These are phyloP conservation scores for Trametes cubensis DNA, from an alignment of 768 basidiomycete genomes.

Conservation along the genomic window DNA sequence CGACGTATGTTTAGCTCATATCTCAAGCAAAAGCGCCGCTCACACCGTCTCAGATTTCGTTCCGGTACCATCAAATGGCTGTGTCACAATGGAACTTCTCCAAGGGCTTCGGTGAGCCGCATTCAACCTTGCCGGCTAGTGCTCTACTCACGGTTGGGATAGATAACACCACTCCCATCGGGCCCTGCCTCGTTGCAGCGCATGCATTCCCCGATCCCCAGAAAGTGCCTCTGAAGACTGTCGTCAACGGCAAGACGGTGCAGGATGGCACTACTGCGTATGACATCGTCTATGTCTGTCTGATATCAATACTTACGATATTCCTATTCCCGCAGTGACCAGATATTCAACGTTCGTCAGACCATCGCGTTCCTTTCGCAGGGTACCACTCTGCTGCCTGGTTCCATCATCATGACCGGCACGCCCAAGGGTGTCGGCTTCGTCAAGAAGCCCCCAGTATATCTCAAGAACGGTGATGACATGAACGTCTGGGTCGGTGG, in stretches of 20 bases:
- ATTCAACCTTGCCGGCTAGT: not conserved
- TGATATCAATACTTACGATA: not conserved
- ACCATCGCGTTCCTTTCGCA: conserved; percentile 83
- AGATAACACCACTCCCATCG: conserved; percentile 76
- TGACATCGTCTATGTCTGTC: conserved; percentile 30
- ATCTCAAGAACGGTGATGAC: conserved; percentile 73
- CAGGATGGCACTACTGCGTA: conserved; percentile 84
- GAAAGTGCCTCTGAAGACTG: conserved; percentile 59
- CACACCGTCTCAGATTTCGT: conserved; percentile 60
- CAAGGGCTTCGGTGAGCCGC: conserved; percentile 75
- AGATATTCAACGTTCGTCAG: conserved; percentile 79
- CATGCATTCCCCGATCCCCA: conserved; percentile 68
- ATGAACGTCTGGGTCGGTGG: conserved; percentile 67
- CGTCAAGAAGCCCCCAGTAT: conserved; percentile 67
- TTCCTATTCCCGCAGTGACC: conserved; percentile 51
- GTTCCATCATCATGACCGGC: conserved; percentile 81
- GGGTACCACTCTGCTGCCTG: conserved; percentile 80
- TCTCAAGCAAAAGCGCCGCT: not conserved
- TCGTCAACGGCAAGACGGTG: conserved; percentile 65
- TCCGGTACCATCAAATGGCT: conserved; percentile 79
- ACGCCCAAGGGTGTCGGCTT: conserved; percentile 85
- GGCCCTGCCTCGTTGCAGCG: conserved; percentile 78
- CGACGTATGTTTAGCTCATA: conserved; percentile 50
- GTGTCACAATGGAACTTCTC: conserved; percentile 89
- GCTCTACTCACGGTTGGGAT: not conserved